A percentile compares a stretch with the other conserved stretches of the same genome.
Conservation (phyloP, 2,329 filamentous ascomycete species). For the Fusarium dlaminii region DNA sequence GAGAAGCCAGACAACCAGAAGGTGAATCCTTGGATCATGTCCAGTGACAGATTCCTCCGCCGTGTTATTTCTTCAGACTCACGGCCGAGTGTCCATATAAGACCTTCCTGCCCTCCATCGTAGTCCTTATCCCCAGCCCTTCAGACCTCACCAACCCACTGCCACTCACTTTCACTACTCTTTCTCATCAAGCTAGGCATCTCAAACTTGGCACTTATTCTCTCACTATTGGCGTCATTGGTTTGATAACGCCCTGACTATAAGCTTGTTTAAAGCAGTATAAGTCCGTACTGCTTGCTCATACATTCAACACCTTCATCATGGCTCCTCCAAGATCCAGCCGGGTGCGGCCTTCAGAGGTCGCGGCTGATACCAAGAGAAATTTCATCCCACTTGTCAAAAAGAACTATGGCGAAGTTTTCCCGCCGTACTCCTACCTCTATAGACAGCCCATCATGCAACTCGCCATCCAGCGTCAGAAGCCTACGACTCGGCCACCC, state of each 20-base stretch:
- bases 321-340: constrained; percentile 49
- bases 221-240: constrained; percentile 8
- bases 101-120: constrained; percentile 31
- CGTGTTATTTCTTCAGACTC: constrained; percentile 42
- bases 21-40: constrained; percentile 28
- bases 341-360: constrained; percentile 61
- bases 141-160: constrained; percentile 14
- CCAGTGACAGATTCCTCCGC: constrained; percentile 35
- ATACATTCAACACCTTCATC: not conserved
- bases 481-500: constrained; percentile 51
- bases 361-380: constrained; percentile 77
- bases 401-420: constrained; percentile 63
- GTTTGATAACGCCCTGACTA: not conserved
- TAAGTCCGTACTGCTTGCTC: not conserved
- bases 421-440: constrained; percentile 67
- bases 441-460: constrained; percentile 61
- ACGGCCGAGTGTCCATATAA: constrained; percentile 40
- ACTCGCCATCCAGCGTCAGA: constrained; percentile 53
- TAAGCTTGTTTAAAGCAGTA: not conserved
- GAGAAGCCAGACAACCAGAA: constrained; percentile 28
- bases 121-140: constrained; percentile 13
- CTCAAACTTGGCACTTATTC: not conserved
- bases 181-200: not conserved
- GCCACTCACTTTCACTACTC: constrained; percentile 17
- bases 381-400: constrained; percentile 73